A percentile compares a stretch with the other conserved stretches of the same genome.
Evolutionary conservation across 139 green algal genomes (phyloP).

Genomic region (Protoeuglena noctilucae): DNA sequence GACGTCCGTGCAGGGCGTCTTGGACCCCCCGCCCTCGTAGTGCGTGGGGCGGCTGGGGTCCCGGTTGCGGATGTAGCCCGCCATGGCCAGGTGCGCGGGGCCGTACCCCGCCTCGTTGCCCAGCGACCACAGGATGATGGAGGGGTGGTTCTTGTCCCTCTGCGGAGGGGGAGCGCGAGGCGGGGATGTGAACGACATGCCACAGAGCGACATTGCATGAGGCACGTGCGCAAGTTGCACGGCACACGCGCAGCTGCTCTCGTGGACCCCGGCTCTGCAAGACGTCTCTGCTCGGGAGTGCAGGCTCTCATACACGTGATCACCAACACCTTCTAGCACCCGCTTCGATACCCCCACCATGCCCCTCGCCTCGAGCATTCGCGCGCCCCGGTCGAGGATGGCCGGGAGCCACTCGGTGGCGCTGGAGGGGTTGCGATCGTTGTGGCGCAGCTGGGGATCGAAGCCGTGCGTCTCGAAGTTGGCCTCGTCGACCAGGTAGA

Average conservation of each 20-base stretch:
- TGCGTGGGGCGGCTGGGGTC: conserved; percentile 46
- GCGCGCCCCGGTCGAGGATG: conserved; percentile 50
- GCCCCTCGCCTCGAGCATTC: conserved; percentile 75
- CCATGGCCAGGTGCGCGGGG: conserved; percentile 46
- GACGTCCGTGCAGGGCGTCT: conserved; percentile 74
- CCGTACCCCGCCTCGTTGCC: conserved; percentile 89
- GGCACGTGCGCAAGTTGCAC: no score
- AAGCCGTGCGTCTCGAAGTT: conserved; percentile 98
- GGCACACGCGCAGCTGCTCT: no score
- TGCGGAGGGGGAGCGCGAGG: no score
- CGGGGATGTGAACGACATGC: no score
- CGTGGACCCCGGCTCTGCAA: no score
- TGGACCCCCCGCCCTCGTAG: conserved; percentile 70
- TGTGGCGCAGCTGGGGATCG: conserved; percentile 52
- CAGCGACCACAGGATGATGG: conserved; percentile 82
- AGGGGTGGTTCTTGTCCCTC: conserved; percentile 76
- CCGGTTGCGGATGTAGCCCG: conserved; percentile 22
- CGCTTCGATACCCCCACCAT: no score
- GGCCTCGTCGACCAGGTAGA: conserved; percentile 91
- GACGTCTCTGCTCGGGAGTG: no score
- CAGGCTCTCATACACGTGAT: no score
- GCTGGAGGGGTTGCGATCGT: conserved; percentile 46
- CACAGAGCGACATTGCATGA: no score
- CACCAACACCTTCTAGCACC: no score
- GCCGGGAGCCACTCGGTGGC: conserved; percentile 40